Evolutionary conservation across 1,284 basidiomycete genomes (phyloP).

Genomic region (Anthracocystis panici-leucophaei): DNA sequence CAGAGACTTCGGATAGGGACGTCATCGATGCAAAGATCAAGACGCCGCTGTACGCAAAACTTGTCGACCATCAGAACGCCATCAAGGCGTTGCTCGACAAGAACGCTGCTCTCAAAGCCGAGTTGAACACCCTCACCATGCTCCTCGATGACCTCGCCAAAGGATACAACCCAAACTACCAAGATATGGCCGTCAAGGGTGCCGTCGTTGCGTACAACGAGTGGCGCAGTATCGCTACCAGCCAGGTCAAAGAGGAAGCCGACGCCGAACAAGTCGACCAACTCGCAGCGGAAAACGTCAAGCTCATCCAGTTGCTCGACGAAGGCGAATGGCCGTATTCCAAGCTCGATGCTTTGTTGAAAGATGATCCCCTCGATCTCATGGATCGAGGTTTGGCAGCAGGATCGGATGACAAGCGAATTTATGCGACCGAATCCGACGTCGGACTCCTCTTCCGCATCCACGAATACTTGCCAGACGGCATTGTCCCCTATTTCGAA

Average conservation of each 20-base stretch:
- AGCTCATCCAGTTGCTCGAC: slow-evolving; percentile 45
- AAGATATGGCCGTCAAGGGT: slow-evolving; percentile 98
- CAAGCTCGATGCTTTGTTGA: slow-evolving; percentile 78
- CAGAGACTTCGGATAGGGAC: slow-evolving; percentile 53
- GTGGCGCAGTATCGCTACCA: slow-evolving; percentile 71
- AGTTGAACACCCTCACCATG: slow-evolving; percentile 82
- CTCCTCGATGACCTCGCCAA: slow-evolving; percentile 82
- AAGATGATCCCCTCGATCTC: slow-evolving; percentile 64
- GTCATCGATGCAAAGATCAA: slow-evolving; percentile 76
- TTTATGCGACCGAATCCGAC: slow-evolving; percentile 22
- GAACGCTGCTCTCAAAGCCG: slow-evolving; percentile 79
- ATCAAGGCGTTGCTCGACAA: slow-evolving; percentile 81
- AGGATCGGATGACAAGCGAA: slow-evolving; percentile 18
- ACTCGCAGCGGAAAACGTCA: slow-evolving; percentile 31
- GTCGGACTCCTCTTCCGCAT: slow-evolving; percentile 76
- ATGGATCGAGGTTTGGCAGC: slow-evolving; percentile 68
- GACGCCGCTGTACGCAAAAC: slow-evolving; percentile 81
- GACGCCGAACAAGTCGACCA: slow-evolving; percentile 35
- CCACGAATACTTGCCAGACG: slow-evolving; percentile 87
- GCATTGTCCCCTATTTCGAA: slow-evolving; percentile 81
- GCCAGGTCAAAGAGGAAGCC: slow-evolving; percentile 3
- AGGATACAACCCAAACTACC: slow-evolving; percentile 97
- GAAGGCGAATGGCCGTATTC: slow-evolving; percentile 70
- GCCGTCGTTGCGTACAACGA: slow-evolving; percentile 94
- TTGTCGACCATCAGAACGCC: slow-evolving; percentile 80